A percentile compares a stretch with the other conserved stretches of the same genome.
These are phyloP conservation scores for Biscogniauxia mediterranea DNA, from an alignment of 2,329 filamentous ascomycete genomes.

Conservation along the genomic window DNA sequence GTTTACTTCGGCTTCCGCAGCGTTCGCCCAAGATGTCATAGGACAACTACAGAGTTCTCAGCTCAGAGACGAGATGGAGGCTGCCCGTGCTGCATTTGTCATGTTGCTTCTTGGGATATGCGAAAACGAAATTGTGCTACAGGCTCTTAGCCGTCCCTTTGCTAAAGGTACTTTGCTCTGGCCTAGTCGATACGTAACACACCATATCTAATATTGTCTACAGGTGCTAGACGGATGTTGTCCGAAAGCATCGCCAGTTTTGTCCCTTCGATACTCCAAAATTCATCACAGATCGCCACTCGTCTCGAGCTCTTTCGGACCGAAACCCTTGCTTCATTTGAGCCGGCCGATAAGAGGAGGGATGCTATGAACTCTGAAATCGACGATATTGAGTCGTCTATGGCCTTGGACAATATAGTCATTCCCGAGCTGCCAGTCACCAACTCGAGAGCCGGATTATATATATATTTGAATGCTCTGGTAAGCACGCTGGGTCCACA, in stretches of 20 bases:
- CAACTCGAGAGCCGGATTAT: constrained; percentile 79
- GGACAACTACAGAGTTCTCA: constrained; percentile 43
- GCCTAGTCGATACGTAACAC: constrained; percentile 26
- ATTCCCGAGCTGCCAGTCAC: constrained; percentile 65
- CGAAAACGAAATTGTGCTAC: constrained; percentile 57
- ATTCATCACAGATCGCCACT: constrained; percentile 50
- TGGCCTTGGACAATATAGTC: constrained; percentile 54
- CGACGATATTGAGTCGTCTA: constrained; percentile 56
- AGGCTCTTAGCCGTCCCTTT: constrained; percentile 50
- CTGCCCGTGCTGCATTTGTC: constrained; percentile 61
- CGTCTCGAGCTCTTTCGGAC: constrained; percentile 58
- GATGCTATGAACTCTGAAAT: constrained; percentile 49
- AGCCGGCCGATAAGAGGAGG: constrained; percentile 53
- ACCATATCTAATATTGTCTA: constrained; percentile 7
- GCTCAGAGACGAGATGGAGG: constrained; percentile 56
- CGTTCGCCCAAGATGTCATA: constrained; percentile 48
- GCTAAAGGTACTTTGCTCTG: constrained; percentile 48
- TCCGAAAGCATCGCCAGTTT: constrained; percentile 53
- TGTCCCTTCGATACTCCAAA: constrained; percentile 56
- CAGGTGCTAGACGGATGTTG: constrained; percentile 48
- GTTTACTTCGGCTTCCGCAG: constrained; percentile 51
- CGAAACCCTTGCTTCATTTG: constrained; percentile 53
- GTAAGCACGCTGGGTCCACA: constrained; percentile 46
- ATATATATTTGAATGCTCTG: constrained; percentile 79
- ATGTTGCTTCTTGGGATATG: constrained; percentile 61